A percentile compares a stretch with the other conserved stretches of the same genome.
Conservation (phyloP, 2,329 filamentous ascomycete genomes). For the Aureobasidium sp. region DNA sequence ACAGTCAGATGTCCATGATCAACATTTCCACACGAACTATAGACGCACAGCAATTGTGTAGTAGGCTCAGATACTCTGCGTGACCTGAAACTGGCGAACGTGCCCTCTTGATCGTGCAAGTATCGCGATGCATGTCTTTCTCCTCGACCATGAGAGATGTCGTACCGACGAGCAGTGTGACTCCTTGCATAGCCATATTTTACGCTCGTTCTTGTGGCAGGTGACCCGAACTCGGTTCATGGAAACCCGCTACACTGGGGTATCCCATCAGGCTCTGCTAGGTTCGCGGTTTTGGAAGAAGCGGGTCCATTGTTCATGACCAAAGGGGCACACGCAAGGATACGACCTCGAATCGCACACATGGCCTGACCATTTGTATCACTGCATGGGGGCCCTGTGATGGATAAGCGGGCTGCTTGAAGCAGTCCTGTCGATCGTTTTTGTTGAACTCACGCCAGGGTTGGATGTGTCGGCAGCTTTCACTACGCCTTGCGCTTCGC, state of each 20-base stretch:
- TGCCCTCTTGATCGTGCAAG: neutral
- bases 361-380: conserved; percentile 1
- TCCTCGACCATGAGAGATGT: neutral
- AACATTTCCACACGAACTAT: neutral
- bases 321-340: neutral
- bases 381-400: neutral
- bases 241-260: neutral
- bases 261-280: neutral
- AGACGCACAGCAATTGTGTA: neutral
- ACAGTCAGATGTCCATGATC: no score
- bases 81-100: neutral
- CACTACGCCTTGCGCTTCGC: neutral
- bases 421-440: neutral
- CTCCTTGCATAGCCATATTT: neutral
- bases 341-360: neutral
- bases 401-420: neutral
- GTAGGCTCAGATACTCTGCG: neutral
- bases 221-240: neutral
- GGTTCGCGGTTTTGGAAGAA: neutral
- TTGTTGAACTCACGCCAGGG: neutral
- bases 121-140: neutral
- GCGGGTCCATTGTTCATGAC: conserved; percentile 1
- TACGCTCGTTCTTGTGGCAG: neutral
- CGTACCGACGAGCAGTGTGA: neutral
- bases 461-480: neutral